Evolutionary conservation across 306 rosid genomes (phyloP), one percentile per base, ranked within the genome.

Genomic region (Cicer cuneatum): DNA sequence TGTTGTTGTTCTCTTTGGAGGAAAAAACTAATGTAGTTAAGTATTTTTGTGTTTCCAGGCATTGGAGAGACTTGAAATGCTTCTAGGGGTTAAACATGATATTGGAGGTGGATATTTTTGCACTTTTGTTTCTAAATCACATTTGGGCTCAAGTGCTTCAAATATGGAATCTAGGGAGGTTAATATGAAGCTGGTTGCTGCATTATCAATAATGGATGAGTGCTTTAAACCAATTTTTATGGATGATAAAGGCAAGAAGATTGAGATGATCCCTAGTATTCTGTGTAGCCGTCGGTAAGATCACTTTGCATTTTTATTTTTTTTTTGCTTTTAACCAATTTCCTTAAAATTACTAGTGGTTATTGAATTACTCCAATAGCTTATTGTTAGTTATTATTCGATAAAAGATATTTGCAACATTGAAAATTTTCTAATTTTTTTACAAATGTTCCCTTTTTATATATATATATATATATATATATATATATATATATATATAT

Each of bases 31-130:
- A 56, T 78, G 9, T 69, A 4, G 41, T 66, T 53, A 46, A 53
- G 60, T 73, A 52, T 71, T 73, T 73, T 80, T 87, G 42, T 63
- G 73, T 71, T 85, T 7, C 59, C 86, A 94, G 99, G 73, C 90
- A 72, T 81, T 73, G 70, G 78, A 75, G 80, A 76, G 80, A 60
- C 88, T 94, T 59, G 76, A 83, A 81, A 81, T 60, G 82, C 91
- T 90, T 86, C 70, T 90, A 71, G 90, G 96, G 56, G 88, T 86
- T 51, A 90, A 78, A 68, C 89, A 86, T 64, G 87, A 90, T 40
- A 66, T 92, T 63, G 96, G 63, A 87, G 95, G 85, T 79, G 97
- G 93, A 66, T 94, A 83, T 86, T 85, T 89, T 15, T 85, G 88
- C 84, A 77, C 89, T 82, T 82, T 92, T 40, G 33, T 87, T 63